Evolutionary conservation across 1,284 basidiomycete species (phyloP), one percentile per base, ranked within the genome.

Genomic region (Lentinus polychrous): DNA sequence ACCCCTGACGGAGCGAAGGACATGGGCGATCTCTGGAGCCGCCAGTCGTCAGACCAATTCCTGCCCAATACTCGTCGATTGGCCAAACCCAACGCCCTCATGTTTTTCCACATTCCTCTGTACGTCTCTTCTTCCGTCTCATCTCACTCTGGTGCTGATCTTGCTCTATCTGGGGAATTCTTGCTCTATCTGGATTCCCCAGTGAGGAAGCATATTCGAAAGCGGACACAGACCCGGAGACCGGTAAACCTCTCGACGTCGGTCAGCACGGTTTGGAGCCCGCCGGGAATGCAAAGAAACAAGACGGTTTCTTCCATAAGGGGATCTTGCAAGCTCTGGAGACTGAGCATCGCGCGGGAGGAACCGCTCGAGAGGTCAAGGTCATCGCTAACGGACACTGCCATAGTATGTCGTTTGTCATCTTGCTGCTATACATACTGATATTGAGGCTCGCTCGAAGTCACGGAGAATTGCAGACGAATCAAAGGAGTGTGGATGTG

Each of bases 91-190:
- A 94, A 94, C 59, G 93, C 91, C 0, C 66, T 94, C 57, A 89
- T 92, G 85, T 95, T 94, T 71, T 95, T 94, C 81, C 93, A 96
- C 59, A 95, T 96, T 46, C 93, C 93, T 38, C 60, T 95, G 73
- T 91, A 65, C n/a, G 88, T 79, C 41, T 55, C 63, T 53, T 36
- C 35, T 27, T 20, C 44, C 47, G 1, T 49, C 56, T 49, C 44
- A 32, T 38, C 20, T 44, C 7, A 36, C 23, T 8, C n/a, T 24
- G 14, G 12, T 43, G 8, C 6, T 32, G 37, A 31, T 32, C n/a
- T n/a, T n/a, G n/a, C n/a, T n/a, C n/a, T n/a, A n/a, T n/a, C n/a
- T n/a, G n/a, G n/a, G 17, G 37, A 31, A 50, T 17, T 32, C n/a
- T 36, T 49, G 22, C 40, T n/a, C 46, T 34, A 23, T 18, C n/a